Evolutionary conservation across 768 basidiomycete species (phyloP).

Genomic region (Boletus tylopilopsis): DNA sequence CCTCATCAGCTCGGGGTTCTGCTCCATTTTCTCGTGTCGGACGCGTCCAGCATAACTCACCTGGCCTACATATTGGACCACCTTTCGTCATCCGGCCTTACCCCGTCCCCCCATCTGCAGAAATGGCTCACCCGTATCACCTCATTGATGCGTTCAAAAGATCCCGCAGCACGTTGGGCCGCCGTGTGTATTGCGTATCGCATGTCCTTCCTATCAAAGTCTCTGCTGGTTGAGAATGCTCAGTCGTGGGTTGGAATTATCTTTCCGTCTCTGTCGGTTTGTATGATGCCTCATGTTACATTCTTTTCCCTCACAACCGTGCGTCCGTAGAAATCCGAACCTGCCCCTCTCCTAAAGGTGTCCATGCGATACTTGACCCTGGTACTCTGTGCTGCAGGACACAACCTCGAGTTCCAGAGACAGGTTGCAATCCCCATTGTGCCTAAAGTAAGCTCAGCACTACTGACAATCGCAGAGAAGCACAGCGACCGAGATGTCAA

Average conservation of each 20-base stretch:
- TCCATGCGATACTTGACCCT: constrained; percentile 59
- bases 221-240: constrained; percentile 63
- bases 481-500: constrained; percentile 48
- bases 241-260: constrained; percentile 67
- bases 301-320: constrained; percentile 13
- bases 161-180: constrained; percentile 75
- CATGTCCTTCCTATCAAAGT: constrained; percentile 54
- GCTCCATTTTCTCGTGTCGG: constrained; percentile 68
- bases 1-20: constrained; percentile 57
- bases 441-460: constrained; percentile 60
- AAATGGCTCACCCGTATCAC: constrained; percentile 78
- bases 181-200: constrained; percentile 72
- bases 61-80: constrained; percentile 55
- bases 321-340: constrained; percentile 61
- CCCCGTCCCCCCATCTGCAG: constrained; percentile 59
- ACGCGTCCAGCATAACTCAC: constrained; percentile 54
- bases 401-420: constrained; percentile 77
- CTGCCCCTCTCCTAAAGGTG: constrained; percentile 54
- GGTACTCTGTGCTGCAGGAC: constrained; percentile 57
- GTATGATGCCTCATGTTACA: constrained; percentile 32
- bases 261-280: constrained; percentile 66
- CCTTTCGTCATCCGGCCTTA: constrained; percentile 51
- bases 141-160: constrained; percentile 73
- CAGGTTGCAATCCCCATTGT: constrained; percentile 71
- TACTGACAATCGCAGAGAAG: constrained; percentile 55